A percentile compares a stretch with the other conserved stretches of the same genome.
Conservation (phyloP, 805 yeast species). For the Saturnispora sanitii region DNA sequence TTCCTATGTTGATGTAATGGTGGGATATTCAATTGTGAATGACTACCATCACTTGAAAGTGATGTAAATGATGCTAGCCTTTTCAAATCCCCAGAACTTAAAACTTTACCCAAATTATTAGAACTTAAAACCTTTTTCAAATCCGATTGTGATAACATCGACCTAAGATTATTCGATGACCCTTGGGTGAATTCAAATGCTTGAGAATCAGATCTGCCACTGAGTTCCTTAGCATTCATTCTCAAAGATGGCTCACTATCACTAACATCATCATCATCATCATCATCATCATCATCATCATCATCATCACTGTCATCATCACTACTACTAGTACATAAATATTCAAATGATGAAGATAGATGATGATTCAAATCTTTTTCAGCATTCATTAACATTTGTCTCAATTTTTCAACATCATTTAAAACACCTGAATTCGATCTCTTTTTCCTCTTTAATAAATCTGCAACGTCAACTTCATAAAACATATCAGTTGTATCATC, state of each 20-base stretch:
- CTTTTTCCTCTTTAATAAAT: slow-evolving; percentile 27
- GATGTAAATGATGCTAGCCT: slow-evolving; percentile 8
- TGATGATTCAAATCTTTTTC: slow-evolving; percentile 6
- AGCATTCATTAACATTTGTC: slow-evolving; percentile 8
- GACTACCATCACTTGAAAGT: slow-evolving; percentile 9
- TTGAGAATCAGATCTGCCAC: slow-evolving; percentile 25
- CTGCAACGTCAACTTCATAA: slow-evolving; percentile 30
- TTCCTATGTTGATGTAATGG: slow-evolving; percentile 8
- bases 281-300: slow-evolving; percentile 6
- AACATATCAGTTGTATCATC: slow-evolving; percentile 28
- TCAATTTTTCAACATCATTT: slow-evolving; percentile 13
- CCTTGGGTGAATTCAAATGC: slow-evolving; percentile 21
- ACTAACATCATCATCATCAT: background rate
- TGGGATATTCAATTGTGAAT: background rate
- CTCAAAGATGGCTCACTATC: slow-evolving; percentile 4
- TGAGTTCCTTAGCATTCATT: slow-evolving; percentile 9
- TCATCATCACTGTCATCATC: slow-evolving; percentile 7
- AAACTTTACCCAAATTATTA: slow-evolving; percentile 1
- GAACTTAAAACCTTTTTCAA: slow-evolving; percentile 4
- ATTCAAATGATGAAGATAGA: slow-evolving; percentile 13
- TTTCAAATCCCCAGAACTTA: slow-evolving; percentile 8
- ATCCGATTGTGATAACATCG: slow-evolving; percentile 3
- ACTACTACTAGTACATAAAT: slow-evolving; percentile 12
- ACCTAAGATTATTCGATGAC: slow-evolving; percentile 4
- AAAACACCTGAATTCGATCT: slow-evolving; percentile 21